Conservation (phyloP, 352 stramenopile genomes). For the Globisporangium paroecandrum region DNA sequence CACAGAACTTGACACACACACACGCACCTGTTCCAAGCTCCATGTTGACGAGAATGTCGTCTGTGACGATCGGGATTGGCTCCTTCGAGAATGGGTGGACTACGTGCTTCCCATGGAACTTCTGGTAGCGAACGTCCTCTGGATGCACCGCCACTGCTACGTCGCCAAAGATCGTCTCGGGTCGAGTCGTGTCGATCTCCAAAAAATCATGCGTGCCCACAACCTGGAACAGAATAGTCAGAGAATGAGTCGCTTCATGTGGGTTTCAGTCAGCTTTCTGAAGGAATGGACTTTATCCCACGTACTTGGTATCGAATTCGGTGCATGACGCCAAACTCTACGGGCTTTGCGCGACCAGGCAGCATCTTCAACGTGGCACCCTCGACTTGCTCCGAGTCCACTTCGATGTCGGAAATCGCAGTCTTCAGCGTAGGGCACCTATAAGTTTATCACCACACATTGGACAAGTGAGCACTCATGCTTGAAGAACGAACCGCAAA, state of each 20-base stretch:
- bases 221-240: conserved; percentile 23
- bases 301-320: conserved; percentile 69
- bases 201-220: conserved; percentile 69
- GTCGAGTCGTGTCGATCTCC: conserved; percentile 96
- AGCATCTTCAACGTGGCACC: conserved; percentile 69
- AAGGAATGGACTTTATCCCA: background rate
- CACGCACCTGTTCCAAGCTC: conserved; percentile 94
- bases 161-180: conserved; percentile 99
- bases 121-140: conserved; percentile 92
- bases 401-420: conserved; percentile 95
- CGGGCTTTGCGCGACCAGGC: conserved; percentile 60
- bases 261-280: background rate
- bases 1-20: background rate
- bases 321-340: conserved; percentile 88
- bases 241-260: background rate
- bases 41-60: conserved; percentile 98
- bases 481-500: background rate
- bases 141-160: conserved; percentile 97
- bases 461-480: background rate
- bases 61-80: conserved; percentile 94
- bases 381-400: conserved; percentile 97
- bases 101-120: conserved; percentile 94
- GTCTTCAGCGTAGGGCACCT: conserved; percentile 92
- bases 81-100: conserved; percentile 92
- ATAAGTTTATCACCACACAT: background rate